Base-by-base conservation (phyloP, 1,284 basidiomycete species). In the Ganoderma leucocontextum region DNA sequence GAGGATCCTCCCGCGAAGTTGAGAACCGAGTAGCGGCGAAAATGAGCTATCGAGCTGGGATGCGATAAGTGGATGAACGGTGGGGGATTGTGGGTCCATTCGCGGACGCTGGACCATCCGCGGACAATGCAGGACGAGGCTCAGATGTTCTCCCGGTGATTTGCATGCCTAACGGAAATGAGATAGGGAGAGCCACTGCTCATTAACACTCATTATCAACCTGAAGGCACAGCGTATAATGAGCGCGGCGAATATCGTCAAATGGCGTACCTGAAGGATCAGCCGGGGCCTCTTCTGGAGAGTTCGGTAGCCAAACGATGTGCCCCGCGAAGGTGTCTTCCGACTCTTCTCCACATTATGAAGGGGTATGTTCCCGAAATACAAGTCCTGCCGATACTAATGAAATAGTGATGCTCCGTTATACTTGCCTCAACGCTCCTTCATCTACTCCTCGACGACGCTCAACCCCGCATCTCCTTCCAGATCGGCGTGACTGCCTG, bases 401-500 rank as follows among this genome's bases (percentile, higher is more conserved):
- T 35, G 17, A 41, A 38, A 47, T 41, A 42, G 38, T n/a, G 38
- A 39, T 52, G 25, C 38, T 36, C 52, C 15, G 52, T 19, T 25
- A 55, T 29, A 57, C 52, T 57, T 63, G 62, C 62, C 49, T 42
- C 52, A 38, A 49, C 29, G 47, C 44, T 38, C 19, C 57, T 17
- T 59, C 17, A 19, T 39, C 12, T 49, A 17, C n/a, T 57, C 38
- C 39, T 2, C 5, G 19, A 1, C 36, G 38, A n/a, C 58, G 22
- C 17, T 60, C 53, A 70, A 22, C 72, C 70, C 60, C 79, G 85
- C 60, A 83, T 73, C 57, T 86, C 81, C 66, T 81, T 80, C 88
- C 88, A 89, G 55, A 89, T 73, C 12, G 88, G 88, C 44, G 87
- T 89, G 63, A 91, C 74, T 19, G 88, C 88, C 75, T 90, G 88